A percentile compares a stretch with the other conserved stretches of the same genome.
These are phyloP conservation scores for Penicillium dipodomyicola DNA, from an alignment of 495 filamentous ascomycete species.

Conservation along the genomic window DNA sequence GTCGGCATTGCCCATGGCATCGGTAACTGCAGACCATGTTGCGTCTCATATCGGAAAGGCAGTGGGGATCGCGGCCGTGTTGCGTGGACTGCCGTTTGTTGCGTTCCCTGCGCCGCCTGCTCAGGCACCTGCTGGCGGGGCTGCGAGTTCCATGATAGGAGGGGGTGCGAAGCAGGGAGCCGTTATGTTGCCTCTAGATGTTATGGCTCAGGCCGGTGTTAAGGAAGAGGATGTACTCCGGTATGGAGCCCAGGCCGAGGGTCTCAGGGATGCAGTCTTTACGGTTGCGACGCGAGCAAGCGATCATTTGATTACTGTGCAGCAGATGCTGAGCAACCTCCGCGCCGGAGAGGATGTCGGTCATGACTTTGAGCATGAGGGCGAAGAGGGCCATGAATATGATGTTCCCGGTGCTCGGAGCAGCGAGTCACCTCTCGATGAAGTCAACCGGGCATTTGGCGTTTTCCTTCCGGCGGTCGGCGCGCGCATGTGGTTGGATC, in stretches of 20 bases:
- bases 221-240: conserved; percentile 87
- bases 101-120: conserved; percentile 70
- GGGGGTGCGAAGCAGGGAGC: conserved; percentile 55
- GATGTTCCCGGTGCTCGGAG: conserved; percentile 27
- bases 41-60: conserved; percentile 95
- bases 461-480: conserved; percentile 78
- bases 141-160: conserved; percentile 16
- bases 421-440: conserved; percentile 46
- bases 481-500: conserved; percentile 72
- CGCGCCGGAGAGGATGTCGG: conserved; percentile 67
- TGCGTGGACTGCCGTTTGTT: conserved; percentile 80
- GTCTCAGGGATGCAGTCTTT: conserved; percentile 86
- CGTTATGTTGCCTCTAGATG: conserved; percentile 78
- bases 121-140: conserved; percentile 46
- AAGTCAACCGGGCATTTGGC: conserved; percentile 68
- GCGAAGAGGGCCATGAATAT: conserved; percentile 73
- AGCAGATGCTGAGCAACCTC: conserved; percentile 84
- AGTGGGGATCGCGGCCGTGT: conserved; percentile 76
- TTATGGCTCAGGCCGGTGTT: conserved; percentile 78
- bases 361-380: conserved; percentile 82
- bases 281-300: conserved; percentile 86
- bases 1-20: conserved; percentile 69
- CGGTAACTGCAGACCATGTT: conserved; percentile 84
- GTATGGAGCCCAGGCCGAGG: conserved; percentile 69
- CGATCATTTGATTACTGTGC: conserved; percentile 90